Evolutionary conservation across 83 land plant genomes (phyloP), one percentile per base, ranked within the genome.

Genomic region (Diphasiastrum complanatum): DNA sequence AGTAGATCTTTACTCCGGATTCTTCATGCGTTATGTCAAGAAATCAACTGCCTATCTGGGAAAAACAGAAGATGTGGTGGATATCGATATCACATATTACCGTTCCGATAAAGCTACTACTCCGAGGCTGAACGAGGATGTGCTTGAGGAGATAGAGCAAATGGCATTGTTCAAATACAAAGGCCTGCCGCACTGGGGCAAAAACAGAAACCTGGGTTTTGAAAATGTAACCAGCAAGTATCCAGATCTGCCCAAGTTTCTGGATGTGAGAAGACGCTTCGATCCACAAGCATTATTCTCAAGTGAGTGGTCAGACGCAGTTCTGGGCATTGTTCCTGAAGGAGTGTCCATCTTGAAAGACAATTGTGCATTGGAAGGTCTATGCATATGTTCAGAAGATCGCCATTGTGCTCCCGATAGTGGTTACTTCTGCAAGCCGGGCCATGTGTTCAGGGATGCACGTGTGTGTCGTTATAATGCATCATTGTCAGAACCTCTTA

Each of bases 181-280:
- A 8, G 89, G 83, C 0, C 51, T 14, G 46, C 85, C 89, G n/a
- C 89, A 85, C 66, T 85, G 89, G 89, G 89, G 70, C 18, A 85
- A 85, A 66, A 85, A 85, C 58, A 64, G 85, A 34, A 77, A 68
- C 19, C 16, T 65, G 5, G 83, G 75, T 4, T 83, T 83, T 58
- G 30, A 56, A 14, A 67, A 55, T 1, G 76, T 76, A 56, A 43
- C 57, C 18, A 3, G 64, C 5, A 76, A 76, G 61, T 72, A 62
- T 30, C 61, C 68, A 4, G 68, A 70, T 24, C 45, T 74, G 51
- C 26, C 16, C 22, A 65, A 62, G 51, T 83, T 79, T 29, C 0
- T 79, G n/a, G 68, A 50, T 4, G 79, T 64, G 0, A 68, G 46
- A 35, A 47, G 51, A 56, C 31, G 51, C 45, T 27, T 78, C 12